These are phyloP conservation scores for Solanum bulbocastanum DNA, from an alignment of 257 asterid species.

Conservation along the genomic window DNA sequence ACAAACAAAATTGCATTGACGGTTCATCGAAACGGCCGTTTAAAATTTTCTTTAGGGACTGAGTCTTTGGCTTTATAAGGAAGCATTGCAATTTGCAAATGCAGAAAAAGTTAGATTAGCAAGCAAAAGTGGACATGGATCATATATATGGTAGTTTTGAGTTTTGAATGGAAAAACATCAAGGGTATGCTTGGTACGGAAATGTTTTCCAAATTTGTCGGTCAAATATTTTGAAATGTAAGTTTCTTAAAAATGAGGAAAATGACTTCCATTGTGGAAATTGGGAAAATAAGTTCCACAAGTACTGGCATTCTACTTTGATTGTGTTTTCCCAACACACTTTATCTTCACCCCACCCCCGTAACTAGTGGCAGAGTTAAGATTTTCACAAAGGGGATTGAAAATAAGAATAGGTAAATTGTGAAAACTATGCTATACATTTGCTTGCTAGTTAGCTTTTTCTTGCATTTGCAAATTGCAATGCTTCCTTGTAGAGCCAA, in stretches of 20 bases:
- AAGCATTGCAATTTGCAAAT: neutral
- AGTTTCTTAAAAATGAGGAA: too few species aligned
- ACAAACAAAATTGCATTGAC: neutral
- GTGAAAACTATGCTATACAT: too few species aligned
- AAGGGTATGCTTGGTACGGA: neutral
- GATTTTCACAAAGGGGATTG: too few species aligned
- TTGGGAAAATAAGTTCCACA: too few species aligned
- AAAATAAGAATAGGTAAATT: too few species aligned
- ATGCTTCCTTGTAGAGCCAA: neutral
- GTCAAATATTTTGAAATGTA: too few species aligned
- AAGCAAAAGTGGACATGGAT: neutral
- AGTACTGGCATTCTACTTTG: too few species aligned
- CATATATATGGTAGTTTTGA: neutral
- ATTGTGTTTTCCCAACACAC: too few species aligned
- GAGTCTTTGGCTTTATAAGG: neutral
- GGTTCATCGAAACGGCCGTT: neutral
- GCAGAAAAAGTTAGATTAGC: neutral
- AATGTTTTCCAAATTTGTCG: neutral
- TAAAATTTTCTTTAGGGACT: neutral
- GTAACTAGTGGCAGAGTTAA: too few species aligned
- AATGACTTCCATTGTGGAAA: too few species aligned
- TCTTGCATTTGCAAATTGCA: neutral
- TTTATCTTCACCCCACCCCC: too few species aligned
- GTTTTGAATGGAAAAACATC: conserved; percentile 1
- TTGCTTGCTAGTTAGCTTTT: neutral